phyloP scores from a whole-genome alignment of 2,329 filamentous ascomycete species.

The Sphaerostilbella broomeana region DNA sequence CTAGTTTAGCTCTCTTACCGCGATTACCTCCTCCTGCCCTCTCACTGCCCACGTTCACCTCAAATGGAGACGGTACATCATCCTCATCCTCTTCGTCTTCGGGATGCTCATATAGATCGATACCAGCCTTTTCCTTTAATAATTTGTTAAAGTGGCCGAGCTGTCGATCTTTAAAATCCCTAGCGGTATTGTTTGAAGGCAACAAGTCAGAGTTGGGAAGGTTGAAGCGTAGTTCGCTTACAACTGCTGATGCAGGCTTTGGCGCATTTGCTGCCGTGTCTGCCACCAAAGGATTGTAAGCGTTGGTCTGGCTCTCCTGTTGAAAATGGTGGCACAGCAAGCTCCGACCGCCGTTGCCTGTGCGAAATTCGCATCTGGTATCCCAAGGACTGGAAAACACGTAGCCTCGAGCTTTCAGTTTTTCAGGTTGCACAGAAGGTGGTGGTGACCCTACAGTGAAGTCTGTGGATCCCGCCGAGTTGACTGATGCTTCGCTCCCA shows the following conservation, averaged over 20 bases:
- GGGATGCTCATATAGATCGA: slow-evolving; percentile 18
- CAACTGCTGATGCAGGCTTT: slow-evolving; percentile 33
- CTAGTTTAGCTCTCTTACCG: slow-evolving; percentile 84
- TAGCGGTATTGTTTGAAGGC: slow-evolving; percentile 27
- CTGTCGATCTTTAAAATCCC: slow-evolving; percentile 27
- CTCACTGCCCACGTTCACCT: slow-evolving; percentile 73
- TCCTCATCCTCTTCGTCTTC: slow-evolving; percentile 35
- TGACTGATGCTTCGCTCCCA: slow-evolving; percentile 26
- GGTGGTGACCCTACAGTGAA: slow-evolving; percentile 16
- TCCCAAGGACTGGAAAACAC: slow-evolving; percentile 82
- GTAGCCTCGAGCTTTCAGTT: slow-evolving; percentile 57
- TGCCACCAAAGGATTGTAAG: slow-evolving; percentile 40
- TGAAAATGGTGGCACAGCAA: slow-evolving; percentile 70
- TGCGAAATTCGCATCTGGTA: slow-evolving; percentile 77
- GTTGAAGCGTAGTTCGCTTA: slow-evolving; percentile 89
- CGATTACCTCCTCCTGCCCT: slow-evolving; percentile 78
- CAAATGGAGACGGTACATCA: slow-evolving; percentile 41
- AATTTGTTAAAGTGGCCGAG: slow-evolving; percentile 40
- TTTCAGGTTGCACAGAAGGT: background rate
- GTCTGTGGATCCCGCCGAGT: slow-evolving; percentile 27
- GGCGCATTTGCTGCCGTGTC: slow-evolving; percentile 22
- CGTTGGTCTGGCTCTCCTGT: slow-evolving; percentile 31
- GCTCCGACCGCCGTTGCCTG: slow-evolving; percentile 66
- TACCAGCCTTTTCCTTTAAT: slow-evolving; percentile 26
- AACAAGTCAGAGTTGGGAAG: slow-evolving; percentile 57